A percentile compares a stretch with the other conserved stretches of the same genome.
phyloP scores from a whole-genome alignment of 192 early-diverging fungal genomes.

The Coemansia sp. region DNA sequence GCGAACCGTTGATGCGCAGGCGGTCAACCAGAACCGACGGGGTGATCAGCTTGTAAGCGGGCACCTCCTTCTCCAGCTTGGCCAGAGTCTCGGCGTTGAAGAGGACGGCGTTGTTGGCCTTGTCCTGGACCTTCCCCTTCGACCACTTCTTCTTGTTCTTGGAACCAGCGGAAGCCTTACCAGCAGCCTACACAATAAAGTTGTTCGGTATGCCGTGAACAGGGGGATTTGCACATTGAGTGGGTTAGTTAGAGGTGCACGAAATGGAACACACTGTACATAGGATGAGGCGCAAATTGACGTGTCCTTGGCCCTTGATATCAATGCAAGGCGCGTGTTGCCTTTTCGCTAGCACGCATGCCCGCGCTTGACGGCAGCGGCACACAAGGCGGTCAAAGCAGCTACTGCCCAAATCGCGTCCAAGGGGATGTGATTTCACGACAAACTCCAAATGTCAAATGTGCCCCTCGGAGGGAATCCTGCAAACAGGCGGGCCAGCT shows the following conservation, averaged over 20 bases:
- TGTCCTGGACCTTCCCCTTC: slow-evolving; percentile 99
- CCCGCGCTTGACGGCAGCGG: too few relatives aligned
- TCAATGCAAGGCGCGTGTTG: too few relatives aligned
- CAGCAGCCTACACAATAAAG: slow-evolving; percentile 30
- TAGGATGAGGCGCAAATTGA: too few relatives aligned
- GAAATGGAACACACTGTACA: too few relatives aligned
- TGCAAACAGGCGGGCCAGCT: too few relatives aligned
- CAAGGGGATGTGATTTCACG: too few relatives aligned
- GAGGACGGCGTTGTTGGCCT: slow-evolving; percentile 98
- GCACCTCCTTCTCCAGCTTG: slow-evolving; percentile 99
- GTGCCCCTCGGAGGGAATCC: neutral
- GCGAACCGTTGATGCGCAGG: slow-evolving; percentile 94
- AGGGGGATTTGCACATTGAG: neutral
- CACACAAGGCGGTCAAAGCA: too few relatives aligned
- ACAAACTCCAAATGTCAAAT: slow-evolving; percentile 1
- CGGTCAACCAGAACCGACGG: slow-evolving; percentile 98
- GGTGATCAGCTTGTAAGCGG: slow-evolving; percentile 98
- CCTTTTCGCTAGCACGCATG: too few relatives aligned
- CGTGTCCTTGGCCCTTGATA: too few relatives aligned
- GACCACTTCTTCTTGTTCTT: slow-evolving; percentile 95
- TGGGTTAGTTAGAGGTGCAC: too few relatives aligned
- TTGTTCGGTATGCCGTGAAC: too few relatives aligned
- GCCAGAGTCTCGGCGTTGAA: slow-evolving; percentile 97
- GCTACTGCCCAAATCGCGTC: too few relatives aligned
- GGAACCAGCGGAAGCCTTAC: slow-evolving; percentile 26